Base-by-base conservation (phyloP, 129 eudicot species). In the Centrapalus pauciflorus region DNA sequence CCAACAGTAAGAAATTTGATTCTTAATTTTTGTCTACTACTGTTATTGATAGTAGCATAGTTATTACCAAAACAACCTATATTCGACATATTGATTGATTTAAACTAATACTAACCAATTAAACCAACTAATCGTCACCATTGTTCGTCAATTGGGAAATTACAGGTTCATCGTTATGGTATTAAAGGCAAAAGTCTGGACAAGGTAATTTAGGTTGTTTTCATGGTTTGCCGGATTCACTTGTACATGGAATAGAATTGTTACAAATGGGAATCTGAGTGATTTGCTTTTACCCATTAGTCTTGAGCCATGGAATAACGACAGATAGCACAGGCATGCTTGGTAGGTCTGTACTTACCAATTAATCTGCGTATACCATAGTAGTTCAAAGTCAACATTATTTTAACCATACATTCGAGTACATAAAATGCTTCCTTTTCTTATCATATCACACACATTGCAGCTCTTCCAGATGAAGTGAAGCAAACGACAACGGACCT, bases 241-340 rank as follows among this genome's bases (percentile, higher is more conserved):
- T n/a, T n/a, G 52, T 16, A 46, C 23, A 14, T 46, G 51, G 51
- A n/a, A 45, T 45, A 4, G 7, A 45, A 45, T 9, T 4, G 52
- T 45, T 17, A 35, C 29, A 19, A 19, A 27, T 20, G 20, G 30
- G 26, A 8, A 26, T 29, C 4, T 35, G 19, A 19, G 24, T n/a
- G n/a, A n/a, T n/a, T n/a, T n/a, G n/a, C 19, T 7, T 26, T 51
- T 88, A 92, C 98, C 98, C 85, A 66, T 92, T 83, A 29, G 96
- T 88, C 70, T 83, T 85, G n/a, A 92, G 88, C 13, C 85, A 89
- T 50, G 98, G 98, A 45, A 92, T 85, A 64, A 92, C 96, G 40
- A 92, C 95, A 12, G 98, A 92, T 14, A 92, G 77, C 49, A 92
- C 96, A 25, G 98, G 98, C 98, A 92, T 88, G n/a, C n/a, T n/a